A percentile compares a stretch with the other conserved stretches of the same genome.
phyloP scores from a whole-genome alignment of 163 green algal genomes.

The Scenedesmus sp. region DNA sequence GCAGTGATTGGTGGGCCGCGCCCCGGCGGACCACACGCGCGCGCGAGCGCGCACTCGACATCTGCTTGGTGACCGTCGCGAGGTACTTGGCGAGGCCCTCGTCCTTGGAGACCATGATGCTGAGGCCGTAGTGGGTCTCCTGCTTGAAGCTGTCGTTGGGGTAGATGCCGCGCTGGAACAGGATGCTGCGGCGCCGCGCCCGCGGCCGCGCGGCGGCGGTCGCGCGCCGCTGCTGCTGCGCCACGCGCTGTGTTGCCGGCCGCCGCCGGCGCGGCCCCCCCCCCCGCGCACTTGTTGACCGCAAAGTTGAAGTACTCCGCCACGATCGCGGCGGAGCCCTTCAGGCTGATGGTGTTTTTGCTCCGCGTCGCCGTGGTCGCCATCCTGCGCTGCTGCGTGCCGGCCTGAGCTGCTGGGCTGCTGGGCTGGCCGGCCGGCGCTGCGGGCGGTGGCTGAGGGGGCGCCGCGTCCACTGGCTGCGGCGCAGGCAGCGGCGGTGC shows the following conservation, averaged over 20 bases:
- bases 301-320: conserved; percentile 95
- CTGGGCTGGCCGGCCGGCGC: not conserved
- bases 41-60: conserved; percentile 68
- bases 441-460: not conserved
- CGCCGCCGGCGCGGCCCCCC: too few relatives aligned
- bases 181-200: conserved; percentile 80
- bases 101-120: conserved; percentile 85
- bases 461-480: too few relatives aligned
- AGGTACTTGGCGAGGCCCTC: conserved; percentile 86
- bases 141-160: conserved; percentile 90
- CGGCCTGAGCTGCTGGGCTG: not conserved
- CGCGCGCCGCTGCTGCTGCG: not conserved
- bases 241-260: too few relatives aligned
- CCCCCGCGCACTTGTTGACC: conserved; percentile 88
- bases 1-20: too few relatives aligned
- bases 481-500: too few relatives aligned
- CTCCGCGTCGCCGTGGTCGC: conserved; percentile 27
- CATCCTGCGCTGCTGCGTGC: conserved; percentile 11
- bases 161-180: conserved; percentile 98
- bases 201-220: not conserved
- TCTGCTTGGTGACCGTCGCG: conserved; percentile 81
- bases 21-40: not conserved
- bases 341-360: conserved; percentile 90
- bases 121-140: conserved; percentile 94
- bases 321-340: conserved; percentile 90